Base-by-base conservation (phyloP, 2,329 filamentous ascomycete genomes). In the Emmonsiellopsis sp. region DNA sequence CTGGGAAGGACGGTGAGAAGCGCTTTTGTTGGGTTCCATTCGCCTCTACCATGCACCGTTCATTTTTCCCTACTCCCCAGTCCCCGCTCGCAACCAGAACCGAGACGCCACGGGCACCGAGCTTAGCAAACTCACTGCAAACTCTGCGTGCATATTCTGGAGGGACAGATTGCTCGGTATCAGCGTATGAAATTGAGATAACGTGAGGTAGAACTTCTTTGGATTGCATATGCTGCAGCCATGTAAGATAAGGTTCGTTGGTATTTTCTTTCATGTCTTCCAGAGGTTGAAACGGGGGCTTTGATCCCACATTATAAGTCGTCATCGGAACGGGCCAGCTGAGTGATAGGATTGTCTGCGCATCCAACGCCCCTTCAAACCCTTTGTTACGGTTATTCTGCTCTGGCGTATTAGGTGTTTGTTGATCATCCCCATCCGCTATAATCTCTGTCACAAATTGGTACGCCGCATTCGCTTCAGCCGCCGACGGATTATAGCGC, bases 181-280 rank as follows among this genome's bases (percentile, higher is more conserved):
- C 83, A 31, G 82, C 84, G 62, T 88, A 88, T 0, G 84, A 87
- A 13, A 82, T 85, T 42, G 77, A 79, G 40, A 88, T 74, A 14
- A 86, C 79, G 3, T 80, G 75, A 0, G 86, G 85, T 0, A 88
- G 71, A 14, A 78, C 64, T 2, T 72, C 65, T 55, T 80, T 75
- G 14, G 70, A 64, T 5, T 85, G 69, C 8, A 87, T 72, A 63
- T 83, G 79, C 54, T 78, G 75, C 5, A 84, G 74, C 65, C 84
- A 82, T 11, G 77, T 77, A 1, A 87, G 71, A 63, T 83, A 88
- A 0, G 84, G 83, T 69, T 88, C 85, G 58, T 86, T 84, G 6
- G 33, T 37, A 39, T 37, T 37, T 48, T 39, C 33, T 39, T 39
- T 33, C 32, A 34, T 33, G 9, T 37, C 46, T 27, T 48, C 46